These are phyloP conservation scores for Carnegiea gigantea DNA, from an alignment of 179 eudicot species.

Conservation along the genomic window DNA sequence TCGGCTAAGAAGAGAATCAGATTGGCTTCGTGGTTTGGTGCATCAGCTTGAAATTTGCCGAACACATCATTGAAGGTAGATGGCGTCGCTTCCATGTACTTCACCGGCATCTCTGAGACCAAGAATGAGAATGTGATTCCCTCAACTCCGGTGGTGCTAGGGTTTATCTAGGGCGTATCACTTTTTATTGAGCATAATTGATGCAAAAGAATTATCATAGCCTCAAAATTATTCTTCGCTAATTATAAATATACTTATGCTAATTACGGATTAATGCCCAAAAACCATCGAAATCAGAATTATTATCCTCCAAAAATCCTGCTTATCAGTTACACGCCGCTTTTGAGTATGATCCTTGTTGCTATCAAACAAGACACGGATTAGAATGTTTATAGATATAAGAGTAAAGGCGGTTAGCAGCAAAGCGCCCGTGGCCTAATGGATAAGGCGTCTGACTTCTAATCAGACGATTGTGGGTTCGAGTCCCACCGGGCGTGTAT, in stretches of 20 bases:
- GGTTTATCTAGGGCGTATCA: neutral
- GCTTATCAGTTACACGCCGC: too few species aligned
- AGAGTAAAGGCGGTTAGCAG: too few species aligned
- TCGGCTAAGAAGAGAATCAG: slow-evolving; percentile 82
- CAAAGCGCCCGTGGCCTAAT: slow-evolving; percentile 33
- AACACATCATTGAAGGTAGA: slow-evolving; percentile 53
- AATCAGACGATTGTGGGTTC: slow-evolving; percentile 40
- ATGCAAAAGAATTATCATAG: neutral
- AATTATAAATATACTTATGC: too few species aligned
- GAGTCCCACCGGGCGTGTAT: slow-evolving; percentile 36
- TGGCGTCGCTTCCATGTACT: slow-evolving; percentile 60
- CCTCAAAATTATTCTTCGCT: neutral
- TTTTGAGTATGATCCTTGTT: too few species aligned
- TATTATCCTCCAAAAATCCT: too few species aligned
- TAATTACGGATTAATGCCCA: neutral
- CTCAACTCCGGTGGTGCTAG: neutral
- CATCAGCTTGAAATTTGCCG: slow-evolving; percentile 49
- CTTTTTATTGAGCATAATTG: neutral
- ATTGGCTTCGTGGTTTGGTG: slow-evolving; percentile 58
- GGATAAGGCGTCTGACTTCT: slow-evolving; percentile 39
- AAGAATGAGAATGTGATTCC: neutral
- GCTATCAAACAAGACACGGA: too few species aligned
- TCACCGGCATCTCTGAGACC: slow-evolving; percentile 50
- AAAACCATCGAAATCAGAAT: neutral
- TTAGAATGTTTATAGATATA: too few species aligned